phyloP scores from a whole-genome alignment of 371 early-diverging fungal species.

The Actinomortierella ambigua region DNA sequence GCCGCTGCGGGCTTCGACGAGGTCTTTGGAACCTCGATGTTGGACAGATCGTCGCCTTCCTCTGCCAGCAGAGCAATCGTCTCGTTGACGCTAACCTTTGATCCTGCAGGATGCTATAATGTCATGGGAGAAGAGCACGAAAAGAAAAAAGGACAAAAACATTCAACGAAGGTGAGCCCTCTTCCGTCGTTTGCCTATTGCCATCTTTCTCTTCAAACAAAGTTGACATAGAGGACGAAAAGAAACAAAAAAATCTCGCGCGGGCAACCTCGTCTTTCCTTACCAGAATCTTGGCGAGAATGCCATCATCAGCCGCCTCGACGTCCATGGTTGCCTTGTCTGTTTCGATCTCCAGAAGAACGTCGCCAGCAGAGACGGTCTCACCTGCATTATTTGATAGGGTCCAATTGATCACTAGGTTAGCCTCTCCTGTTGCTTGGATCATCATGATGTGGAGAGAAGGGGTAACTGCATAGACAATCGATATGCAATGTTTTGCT shows the following conservation, averaged over 20 bases:
- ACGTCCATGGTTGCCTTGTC: conserved; percentile 98
- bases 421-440: neutral
- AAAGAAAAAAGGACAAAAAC: neutral
- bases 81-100: conserved; percentile 67
- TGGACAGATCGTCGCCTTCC: conserved; percentile 85
- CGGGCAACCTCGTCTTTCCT: conserved; percentile 16
- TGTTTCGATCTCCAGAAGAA: conserved; percentile 92
- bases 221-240: neutral
- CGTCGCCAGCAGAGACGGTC: conserved; percentile 83
- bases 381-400: conserved; percentile 64
- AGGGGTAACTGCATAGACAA: too few species aligned
- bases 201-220: neutral
- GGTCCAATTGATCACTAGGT: neutral
- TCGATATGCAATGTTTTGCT: neutral
- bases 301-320: conserved; percentile 94
- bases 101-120: conserved; percentile 59
- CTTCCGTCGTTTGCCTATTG: too few species aligned
- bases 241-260: neutral
- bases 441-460: neutral
- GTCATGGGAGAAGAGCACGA: too few species aligned
- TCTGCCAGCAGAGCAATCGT: conserved; percentile 90
- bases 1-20: conserved; percentile 47
- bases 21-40: conserved; percentile 68
- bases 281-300: conserved; percentile 90
- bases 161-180: neutral